Evolutionary conservation across 2,329 filamentous ascomycete species (phyloP), one percentile per base, ranked within the genome.

Genomic region (Dactylellina drechsleri): DNA sequence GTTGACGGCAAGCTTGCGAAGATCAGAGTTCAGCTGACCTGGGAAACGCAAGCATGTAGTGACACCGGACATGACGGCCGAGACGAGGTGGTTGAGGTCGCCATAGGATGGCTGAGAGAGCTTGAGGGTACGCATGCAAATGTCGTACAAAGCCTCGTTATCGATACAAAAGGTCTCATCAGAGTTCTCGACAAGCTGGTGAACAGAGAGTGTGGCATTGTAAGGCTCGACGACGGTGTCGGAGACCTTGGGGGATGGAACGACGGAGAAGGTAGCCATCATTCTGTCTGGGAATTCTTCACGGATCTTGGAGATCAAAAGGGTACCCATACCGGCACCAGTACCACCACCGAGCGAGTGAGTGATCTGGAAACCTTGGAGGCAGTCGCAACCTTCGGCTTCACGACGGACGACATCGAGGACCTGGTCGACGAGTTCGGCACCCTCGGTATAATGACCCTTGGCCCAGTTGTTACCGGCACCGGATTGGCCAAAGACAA

Each of bases 381-480:
- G 93, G 89, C 92, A 97, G 89, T 99, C 95, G 83, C 95, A 98
- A 84, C 92, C 92, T 87, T 99, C 95, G 80, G 95, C 94, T 88
- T 99, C 95, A 82, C 95, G 94, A 83, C 95, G 95, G 83, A 99
- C 94, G 79, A 99, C 95, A 83, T 98, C 95, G 80, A 99, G 90
- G 80, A 99, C 95, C 82, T 97, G 89, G 87, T 99, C 95, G 80
- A 99, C 95, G 78, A 98, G 89, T 87, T 99, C 95, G 80, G 95
- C 95, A 89, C 95, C 95, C 87, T 99, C 95, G 79, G 95, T 99
- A 89, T 99, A 99, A 85, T 99, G 95, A 86, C 95, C 95, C 91
- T 98, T 99, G 85, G 95, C 95, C 95, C 95, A 99, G 90, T 98
- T 98, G 92, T 99, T 99, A 86, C 95, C 95, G 84, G 95, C 95